These are phyloP conservation scores for Stagonosporopsis cucurbitacearum DNA, from an alignment of 2,329 filamentous ascomycete genomes.

Conservation along the genomic window DNA sequence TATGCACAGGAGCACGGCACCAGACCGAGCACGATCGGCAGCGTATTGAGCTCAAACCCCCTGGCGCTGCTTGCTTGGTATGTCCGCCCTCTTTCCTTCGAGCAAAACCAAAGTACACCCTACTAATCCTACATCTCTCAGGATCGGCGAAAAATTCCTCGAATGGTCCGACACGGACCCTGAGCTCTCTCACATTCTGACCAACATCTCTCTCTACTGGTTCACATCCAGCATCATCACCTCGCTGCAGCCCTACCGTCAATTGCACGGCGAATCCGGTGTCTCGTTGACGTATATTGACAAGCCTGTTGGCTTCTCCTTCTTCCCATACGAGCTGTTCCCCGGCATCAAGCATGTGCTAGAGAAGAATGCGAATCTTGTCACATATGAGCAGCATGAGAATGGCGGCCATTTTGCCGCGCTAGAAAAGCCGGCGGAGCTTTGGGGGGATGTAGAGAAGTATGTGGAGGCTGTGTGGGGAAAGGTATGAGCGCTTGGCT, in stretches of 20 bases:
- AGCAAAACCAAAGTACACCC: background rate
- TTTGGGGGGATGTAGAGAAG: constrained; percentile 55
- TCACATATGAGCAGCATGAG: constrained; percentile 49
- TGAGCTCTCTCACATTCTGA: constrained; percentile 55
- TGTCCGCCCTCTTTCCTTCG: background rate
- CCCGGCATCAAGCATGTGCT: constrained; percentile 49
- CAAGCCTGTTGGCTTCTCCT: constrained; percentile 55
- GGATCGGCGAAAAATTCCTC: constrained; percentile 64
- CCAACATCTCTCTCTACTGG: constrained; percentile 63
- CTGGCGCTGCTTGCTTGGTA: constrained; percentile 64
- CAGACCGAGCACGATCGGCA: constrained; percentile 63
- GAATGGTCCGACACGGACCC: constrained; percentile 60
- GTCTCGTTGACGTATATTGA: background rate
- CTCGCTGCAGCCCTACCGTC: constrained; percentile 60
- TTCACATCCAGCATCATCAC: constrained; percentile 56
- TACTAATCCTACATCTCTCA: constrained; percentile 12
- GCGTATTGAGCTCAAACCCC: constrained; percentile 61
- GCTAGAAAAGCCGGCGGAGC: constrained; percentile 52
- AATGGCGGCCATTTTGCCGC: constrained; percentile 63
- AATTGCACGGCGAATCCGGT: constrained; percentile 5
- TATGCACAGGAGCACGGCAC: constrained; percentile 64
- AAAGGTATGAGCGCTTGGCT: constrained; percentile 28
- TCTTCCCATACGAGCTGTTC: constrained; percentile 53
- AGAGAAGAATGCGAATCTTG: constrained; percentile 48
- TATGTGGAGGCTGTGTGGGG: constrained; percentile 51